Base-by-base conservation (phyloP, 352 stramenopile genomes). In the Saprolegnia diclina region DNA sequence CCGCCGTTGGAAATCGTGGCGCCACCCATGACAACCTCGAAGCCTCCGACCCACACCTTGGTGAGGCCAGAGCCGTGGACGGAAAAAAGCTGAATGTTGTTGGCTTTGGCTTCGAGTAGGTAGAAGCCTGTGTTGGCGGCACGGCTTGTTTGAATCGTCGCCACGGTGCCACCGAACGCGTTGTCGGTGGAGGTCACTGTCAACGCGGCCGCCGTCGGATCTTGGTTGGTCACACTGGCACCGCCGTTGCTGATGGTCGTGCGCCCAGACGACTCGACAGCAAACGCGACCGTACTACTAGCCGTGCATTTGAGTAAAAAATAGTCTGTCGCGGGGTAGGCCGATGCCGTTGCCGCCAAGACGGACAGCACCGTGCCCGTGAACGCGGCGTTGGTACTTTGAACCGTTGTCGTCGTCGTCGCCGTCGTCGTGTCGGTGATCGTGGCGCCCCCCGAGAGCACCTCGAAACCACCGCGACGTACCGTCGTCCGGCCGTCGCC, bases 401-500 rank as follows among this genome's bases (percentile, higher is more conserved):
- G 70, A 5, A 87, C 70, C 2, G 44, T 77, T 5, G 83, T 53
- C 37, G 66, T 76, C 1, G 56, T 53, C 0, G 59, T 55, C 46
- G 72, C 35, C 13, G 66, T 5, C 45, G 71, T 62, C 1, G 70
- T 74, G 52, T 84, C 66, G 0, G 68, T 61, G 42, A 86, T 81
- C 3, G 62, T 83, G n/a, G 74, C 79, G 24, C 79, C 79, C 6
- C 77, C 79, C 13, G 73, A 74, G 18, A 78, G 56, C 6, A 85
- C 65, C 22, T 57, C 65, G 10, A 85, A 65, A 5, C 79, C 79
- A 29, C 77, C 77, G 40, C 64, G 76, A 44, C 75, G 56, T 63
- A 86, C 80, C 9, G 79, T 84, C 5, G 76, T 84, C 29, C 82
- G 55, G 21, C 79, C 79, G 45, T 86, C 76, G 7, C 77, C 79